These are phyloP conservation scores for Aspergillus brunneoviolaceus DNA, from an alignment of 2,329 filamentous ascomycete genomes.

Conservation along the genomic window DNA sequence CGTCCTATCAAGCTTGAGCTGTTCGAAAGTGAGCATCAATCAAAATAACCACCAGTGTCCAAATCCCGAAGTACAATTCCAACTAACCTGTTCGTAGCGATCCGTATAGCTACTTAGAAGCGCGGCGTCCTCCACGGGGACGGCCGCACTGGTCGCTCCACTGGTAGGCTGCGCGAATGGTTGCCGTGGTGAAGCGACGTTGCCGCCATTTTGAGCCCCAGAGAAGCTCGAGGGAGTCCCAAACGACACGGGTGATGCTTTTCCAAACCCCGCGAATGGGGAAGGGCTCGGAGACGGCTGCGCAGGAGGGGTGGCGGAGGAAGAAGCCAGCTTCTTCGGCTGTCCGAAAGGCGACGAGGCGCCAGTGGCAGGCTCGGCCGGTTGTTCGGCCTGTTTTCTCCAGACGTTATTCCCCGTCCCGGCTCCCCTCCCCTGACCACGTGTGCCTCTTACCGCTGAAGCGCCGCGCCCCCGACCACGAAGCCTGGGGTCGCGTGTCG, in stretches of 20 bases:
- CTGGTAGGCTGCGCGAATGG: constrained; percentile 11
- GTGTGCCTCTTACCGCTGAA: constrained; percentile 14
- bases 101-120: constrained; percentile 31
- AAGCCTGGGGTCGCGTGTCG: constrained; percentile 15
- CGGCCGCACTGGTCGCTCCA: constrained; percentile 5
- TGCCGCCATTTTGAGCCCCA: constrained; percentile 16
- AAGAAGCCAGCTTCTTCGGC: constrained; percentile 20
- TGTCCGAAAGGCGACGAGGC: constrained; percentile 29
- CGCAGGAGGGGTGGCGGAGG: constrained; percentile 17
- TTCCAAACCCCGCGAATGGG: constrained; percentile 22
- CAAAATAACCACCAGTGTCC: background rate
- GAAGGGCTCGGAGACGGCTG: constrained; percentile 20
- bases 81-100: constrained; percentile 39
- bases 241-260: constrained; percentile 16
- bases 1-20: constrained; percentile 53
- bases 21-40: constrained; percentile 12
- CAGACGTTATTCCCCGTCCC: constrained; percentile 16
- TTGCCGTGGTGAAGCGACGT: constrained; percentile 17
- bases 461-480: constrained; percentile 25
- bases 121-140: constrained; percentile 26
- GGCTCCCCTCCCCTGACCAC: constrained; percentile 23
- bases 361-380: constrained; percentile 3
- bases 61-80: background rate
- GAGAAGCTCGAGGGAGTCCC: constrained; percentile 16
- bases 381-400: constrained; percentile 18